Evolutionary conservation across 257 asterid species (phyloP), one percentile per base, ranked within the genome.

Genomic region (Anisodus acutangulus): DNA sequence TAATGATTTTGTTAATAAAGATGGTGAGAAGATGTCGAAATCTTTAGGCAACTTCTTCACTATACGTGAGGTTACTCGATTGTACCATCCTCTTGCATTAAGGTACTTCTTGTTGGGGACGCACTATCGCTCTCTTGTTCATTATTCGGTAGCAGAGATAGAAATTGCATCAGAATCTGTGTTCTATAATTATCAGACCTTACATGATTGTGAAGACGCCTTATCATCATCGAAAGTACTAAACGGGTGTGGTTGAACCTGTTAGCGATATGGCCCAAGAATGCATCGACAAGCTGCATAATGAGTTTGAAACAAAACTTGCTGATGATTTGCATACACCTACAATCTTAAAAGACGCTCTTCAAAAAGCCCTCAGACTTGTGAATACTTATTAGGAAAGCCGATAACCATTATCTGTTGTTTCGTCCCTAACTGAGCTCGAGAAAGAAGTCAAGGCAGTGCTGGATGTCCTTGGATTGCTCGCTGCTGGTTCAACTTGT

Each of bases 291-390:
- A 92, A 87, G 74, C 91, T 95, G 85, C 95, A 31, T 35, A 83
- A 82, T 10, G 97, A 94, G 62, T 89, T 94, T 63, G 94, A 93
- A 86, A 35, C 90, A 2, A 93, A 85, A 85, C 58, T 95, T 88
- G 89, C 97, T 2, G 98, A 94, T 88, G 99, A 95, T 88, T 85
- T 95, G 89, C 98, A 90, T 85, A 92, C 98, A 2, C 94, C 97
- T 7, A 13, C 92, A 59, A 79, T 93, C 81, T 81, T 94, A 60
- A 95, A 91, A 82, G 85, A 88, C 37, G 62, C 92, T 26, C 93
- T 95, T 84, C 92, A 86, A 80, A 97, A 91, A 53, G 93, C 91
- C 66, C 83, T 91, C 87, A 90, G 89, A 87, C 85, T 78, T 82
- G 87, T 93, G 86, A 93, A 94, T 82, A 85, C 45, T 83, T 86